Evolutionary conservation across 805 yeast species (phyloP).

Genomic region (Saturnispora zaruensis): DNA sequence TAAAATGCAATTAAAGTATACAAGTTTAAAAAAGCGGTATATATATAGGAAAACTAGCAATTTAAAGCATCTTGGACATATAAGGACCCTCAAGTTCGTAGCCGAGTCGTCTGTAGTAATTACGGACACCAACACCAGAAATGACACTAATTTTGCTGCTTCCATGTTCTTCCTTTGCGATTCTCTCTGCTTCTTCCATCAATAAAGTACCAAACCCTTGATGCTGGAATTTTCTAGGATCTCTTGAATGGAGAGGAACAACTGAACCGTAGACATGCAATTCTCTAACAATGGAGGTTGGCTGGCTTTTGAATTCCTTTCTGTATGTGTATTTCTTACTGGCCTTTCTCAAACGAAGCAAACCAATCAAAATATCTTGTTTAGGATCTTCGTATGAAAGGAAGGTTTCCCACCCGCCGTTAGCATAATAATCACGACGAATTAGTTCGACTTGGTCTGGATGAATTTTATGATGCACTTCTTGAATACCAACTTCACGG

Average conservation of each 20-base stretch:
- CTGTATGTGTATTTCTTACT: constrained; percentile 83
- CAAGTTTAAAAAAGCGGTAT: not conserved
- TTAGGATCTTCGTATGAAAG: constrained; percentile 94
- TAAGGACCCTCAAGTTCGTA: constrained; percentile 91
- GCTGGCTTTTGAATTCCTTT: constrained; percentile 76
- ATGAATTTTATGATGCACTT: constrained; percentile 91
- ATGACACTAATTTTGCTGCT: constrained; percentile 86
- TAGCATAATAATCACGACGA: constrained; percentile 92
- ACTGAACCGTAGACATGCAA: constrained; percentile 96
- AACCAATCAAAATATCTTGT: constrained; percentile 89
- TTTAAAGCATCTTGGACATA: constrained; percentile 62
- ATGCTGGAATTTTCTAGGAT: constrained; percentile 96
- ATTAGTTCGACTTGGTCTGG: constrained; percentile 96
- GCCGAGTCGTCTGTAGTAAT: constrained; percentile 88
- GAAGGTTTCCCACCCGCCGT: constrained; percentile 98
- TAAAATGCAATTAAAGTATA: not conserved
- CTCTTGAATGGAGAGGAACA: constrained; percentile 92
- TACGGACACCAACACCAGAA: constrained; percentile 95
- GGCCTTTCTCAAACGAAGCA: constrained; percentile 80
- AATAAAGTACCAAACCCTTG: constrained; percentile 96
- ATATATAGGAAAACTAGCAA: not conserved
- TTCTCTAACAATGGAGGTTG: constrained; percentile 92
- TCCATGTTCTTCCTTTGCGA: constrained; percentile 92
- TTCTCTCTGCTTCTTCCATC: constrained; percentile 98
- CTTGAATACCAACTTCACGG: constrained; percentile 97